Base-by-base conservation (phyloP, 23 red algal species). In the Gracilaria gracilis region DNA sequence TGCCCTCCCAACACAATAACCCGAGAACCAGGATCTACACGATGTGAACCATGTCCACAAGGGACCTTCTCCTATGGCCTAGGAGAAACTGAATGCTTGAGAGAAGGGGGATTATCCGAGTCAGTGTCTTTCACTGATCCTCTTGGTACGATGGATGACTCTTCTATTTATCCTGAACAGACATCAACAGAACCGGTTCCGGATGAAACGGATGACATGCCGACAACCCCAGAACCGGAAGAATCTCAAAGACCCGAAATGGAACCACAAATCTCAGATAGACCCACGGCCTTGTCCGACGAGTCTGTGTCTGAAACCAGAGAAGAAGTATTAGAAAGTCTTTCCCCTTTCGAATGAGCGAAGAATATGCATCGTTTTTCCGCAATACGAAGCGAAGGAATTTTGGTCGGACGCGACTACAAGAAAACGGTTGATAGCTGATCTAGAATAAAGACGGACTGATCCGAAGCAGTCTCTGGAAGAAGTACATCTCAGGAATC, bases 71-170 rank as follows among this genome's bases (percentile, higher is more conserved):
- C 72, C 5, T 77, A 77, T 20, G 72, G 72, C 40, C 11, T 77
- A 0, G 72, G 72, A 42, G 72, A 77, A 77, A 77, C 72, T 29
- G 72, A 77, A 77, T 77, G 72, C 20, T 17, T 77, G 9, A 77
- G 72, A 77, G 23, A 77, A 32, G 72, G 72, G 4, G 72, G n/a
- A 3, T 34, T 19, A 15, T 77, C 72, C 38, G 72, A 77, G 46
- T 42, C 72, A 27, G 42, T 77, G 0, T 49, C 20, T 7, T 48
- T 77, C 72, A 77, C 0, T 31, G 39, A 50, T 77, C 39, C 72
- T 49, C 9, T 77, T 77, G 72, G 72, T 4, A 29, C 31, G 2
- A 3, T 50, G 23, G 16, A 24, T 25, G 72, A 77, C n/a, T 23
- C 20, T 9, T 2, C 17, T 15, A 33, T 67, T 67, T 40, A 77